Evolutionary conservation across 2,329 filamentous ascomycete genomes (phyloP).

Genomic region (Talaromyces albobiverticillius): DNA sequence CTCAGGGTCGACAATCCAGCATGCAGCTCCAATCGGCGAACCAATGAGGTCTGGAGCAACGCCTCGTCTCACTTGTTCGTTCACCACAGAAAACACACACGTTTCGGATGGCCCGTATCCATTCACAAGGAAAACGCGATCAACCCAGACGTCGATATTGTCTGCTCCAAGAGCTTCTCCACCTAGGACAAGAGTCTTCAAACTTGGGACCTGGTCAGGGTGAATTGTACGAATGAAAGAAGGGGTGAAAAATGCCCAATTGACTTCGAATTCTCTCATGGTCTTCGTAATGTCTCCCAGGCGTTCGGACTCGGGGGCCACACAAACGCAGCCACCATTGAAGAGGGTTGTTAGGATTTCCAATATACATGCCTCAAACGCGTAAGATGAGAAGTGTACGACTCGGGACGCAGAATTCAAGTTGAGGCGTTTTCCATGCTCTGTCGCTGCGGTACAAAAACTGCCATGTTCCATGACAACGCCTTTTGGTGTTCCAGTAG

Average conservation of each 20-base stretch:
- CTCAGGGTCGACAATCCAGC: conserved; percentile 47
- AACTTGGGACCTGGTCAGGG: conserved; percentile 21
- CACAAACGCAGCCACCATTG: conserved; percentile 58
- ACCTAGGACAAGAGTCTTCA: conserved; percentile 40
- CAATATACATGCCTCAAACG: conserved; percentile 53
- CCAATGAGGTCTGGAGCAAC: conserved; percentile 35
- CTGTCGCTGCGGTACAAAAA: conserved; percentile 54
- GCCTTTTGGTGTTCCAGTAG: conserved; percentile 53
- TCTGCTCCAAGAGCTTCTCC: conserved; percentile 41
- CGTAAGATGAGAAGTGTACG: conserved; percentile 56
- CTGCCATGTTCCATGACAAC: conserved; percentile 61
- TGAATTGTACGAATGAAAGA: conserved; percentile 51
- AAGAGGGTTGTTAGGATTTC: conserved; percentile 56
- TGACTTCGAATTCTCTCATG: conserved; percentile 51
- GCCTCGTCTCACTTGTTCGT: neutral
- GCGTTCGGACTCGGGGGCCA: conserved; percentile 51
- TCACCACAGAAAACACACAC: neutral
- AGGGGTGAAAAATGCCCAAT: conserved; percentile 59
- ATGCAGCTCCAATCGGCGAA: conserved; percentile 39
- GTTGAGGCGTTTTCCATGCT: conserved; percentile 51
- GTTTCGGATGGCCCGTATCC: conserved; percentile 8
- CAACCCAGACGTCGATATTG: conserved; percentile 20
- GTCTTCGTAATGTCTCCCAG: conserved; percentile 20
- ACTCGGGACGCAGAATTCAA: conserved; percentile 55
- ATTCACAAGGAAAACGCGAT: neutral